These are phyloP conservation scores for Calonectria honghensis DNA, from an alignment of 2,329 filamentous ascomycete genomes.

Conservation along the genomic window DNA sequence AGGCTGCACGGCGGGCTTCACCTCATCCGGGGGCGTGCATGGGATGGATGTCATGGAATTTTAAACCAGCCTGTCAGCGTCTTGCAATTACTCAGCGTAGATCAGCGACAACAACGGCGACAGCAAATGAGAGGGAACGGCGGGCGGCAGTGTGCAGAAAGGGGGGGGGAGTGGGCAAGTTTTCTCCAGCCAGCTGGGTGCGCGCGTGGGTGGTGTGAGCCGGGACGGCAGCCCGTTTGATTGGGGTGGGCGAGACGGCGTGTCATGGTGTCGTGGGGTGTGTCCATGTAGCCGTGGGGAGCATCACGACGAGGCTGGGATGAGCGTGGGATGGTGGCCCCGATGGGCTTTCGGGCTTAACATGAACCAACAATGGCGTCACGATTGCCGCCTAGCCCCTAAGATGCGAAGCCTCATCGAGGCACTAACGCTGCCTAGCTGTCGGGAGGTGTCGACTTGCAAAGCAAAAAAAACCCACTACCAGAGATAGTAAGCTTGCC, in stretches of 20 bases:
- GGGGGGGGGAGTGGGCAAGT: slow-evolving; percentile 20
- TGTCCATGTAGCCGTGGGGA: slow-evolving; percentile 48
- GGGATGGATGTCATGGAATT: slow-evolving; percentile 46
- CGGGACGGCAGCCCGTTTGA: slow-evolving; percentile 41
- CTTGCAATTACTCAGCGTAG: slow-evolving; percentile 60
- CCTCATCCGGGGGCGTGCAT: slow-evolving; percentile 50
- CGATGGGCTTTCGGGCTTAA: slow-evolving; percentile 34
- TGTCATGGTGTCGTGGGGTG: slow-evolving; percentile 47
- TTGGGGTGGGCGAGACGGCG: slow-evolving; percentile 44
- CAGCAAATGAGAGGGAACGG: slow-evolving; percentile 48
- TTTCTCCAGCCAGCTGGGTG: slow-evolving; percentile 33
- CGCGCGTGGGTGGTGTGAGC: slow-evolving; percentile 49
- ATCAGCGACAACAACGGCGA: slow-evolving; percentile 42
- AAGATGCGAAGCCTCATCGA: slow-evolving; percentile 34
- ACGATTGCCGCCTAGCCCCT: slow-evolving; percentile 43
- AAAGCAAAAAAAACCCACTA: slow-evolving; percentile 24
- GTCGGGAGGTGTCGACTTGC: slow-evolving; percentile 27
- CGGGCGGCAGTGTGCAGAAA: slow-evolving; percentile 37
- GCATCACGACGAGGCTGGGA: slow-evolving; percentile 45
- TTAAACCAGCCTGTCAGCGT: slow-evolving; percentile 58
- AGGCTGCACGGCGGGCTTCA: slow-evolving; percentile 48
- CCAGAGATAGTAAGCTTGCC: slow-evolving; percentile 27
- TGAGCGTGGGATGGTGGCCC: slow-evolving; percentile 47
- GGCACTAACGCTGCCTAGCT: slow-evolving; percentile 36
- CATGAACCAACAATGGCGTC: slow-evolving; percentile 53